Evolutionary conservation across 352 stramenopile species (phyloP).

Genomic region (Phytophthora gonapodyides): DNA sequence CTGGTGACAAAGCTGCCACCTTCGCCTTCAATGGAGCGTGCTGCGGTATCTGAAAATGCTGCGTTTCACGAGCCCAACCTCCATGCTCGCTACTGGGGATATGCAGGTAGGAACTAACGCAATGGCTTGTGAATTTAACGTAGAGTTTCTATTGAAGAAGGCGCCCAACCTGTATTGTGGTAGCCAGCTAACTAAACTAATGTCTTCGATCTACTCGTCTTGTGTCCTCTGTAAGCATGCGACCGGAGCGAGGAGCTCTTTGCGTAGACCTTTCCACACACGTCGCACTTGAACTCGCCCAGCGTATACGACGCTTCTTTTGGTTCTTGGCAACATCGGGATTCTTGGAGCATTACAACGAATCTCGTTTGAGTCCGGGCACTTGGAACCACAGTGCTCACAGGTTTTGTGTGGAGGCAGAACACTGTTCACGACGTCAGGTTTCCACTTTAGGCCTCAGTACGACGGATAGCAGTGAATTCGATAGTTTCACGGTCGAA

Average conservation of each 20-base stretch:
- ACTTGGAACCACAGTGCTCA: neutral
- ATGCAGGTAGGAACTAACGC: no score
- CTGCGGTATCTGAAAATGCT: no score
- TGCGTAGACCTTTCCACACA: neutral
- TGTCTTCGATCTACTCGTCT: neutral
- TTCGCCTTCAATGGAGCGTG: neutral
- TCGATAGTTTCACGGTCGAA: neutral
- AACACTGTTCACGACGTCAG: constrained; percentile 6
- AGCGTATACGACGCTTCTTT: neutral
- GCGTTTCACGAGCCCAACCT: no score
- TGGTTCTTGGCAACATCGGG: neutral
- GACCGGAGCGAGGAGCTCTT: neutral
- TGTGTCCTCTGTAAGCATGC: neutral
- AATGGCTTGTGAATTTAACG: no score
- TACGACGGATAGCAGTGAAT: constrained; percentile 15
- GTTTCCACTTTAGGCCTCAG: constrained; percentile 3
- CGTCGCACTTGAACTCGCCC: neutral
- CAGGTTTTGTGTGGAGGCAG: neutral
- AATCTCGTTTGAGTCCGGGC: neutral
- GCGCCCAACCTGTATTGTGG: no score
- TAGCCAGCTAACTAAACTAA: neutral
- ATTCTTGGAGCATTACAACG: constrained; percentile 3
- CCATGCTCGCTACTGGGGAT: no score
- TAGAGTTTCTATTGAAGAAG: no score
- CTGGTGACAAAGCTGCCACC: neutral